Conservation (phyloP, 176 grass and related monocot species). For the Ensete glaucum region DNA sequence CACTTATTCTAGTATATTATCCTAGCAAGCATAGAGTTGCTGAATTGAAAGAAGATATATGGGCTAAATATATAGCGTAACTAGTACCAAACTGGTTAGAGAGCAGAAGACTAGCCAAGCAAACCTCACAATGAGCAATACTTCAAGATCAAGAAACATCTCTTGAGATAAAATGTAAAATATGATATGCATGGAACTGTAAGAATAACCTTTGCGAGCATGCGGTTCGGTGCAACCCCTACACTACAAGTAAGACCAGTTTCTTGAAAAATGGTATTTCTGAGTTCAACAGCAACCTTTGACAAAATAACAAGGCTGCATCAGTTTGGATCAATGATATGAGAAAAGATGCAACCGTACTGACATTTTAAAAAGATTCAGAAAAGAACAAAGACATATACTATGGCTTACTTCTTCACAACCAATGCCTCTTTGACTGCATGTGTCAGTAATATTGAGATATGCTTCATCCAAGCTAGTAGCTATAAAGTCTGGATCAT, state of each 20-base stretch:
- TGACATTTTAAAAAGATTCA: background rate
- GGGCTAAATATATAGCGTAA: background rate
- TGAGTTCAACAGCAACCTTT: constrained; percentile 84
- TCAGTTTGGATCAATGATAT: constrained; percentile 1
- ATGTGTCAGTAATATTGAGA: constrained; percentile 60
- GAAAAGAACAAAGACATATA: background rate
- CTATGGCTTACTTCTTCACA: constrained; percentile 50
- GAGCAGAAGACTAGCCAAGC: background rate
- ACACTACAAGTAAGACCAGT: constrained; percentile 95
- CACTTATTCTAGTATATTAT: background rate
- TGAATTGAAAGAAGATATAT: background rate
- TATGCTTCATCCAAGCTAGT: constrained; percentile 93
- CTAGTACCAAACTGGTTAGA: background rate
- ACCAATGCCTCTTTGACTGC: constrained; percentile 54
- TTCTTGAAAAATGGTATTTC: constrained; percentile 57
- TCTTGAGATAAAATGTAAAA: background rate
- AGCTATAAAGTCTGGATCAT: constrained; percentile 74
- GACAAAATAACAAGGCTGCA: constrained; percentile 12
- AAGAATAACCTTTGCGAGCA: constrained; percentile 74
- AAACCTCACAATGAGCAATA: background rate
- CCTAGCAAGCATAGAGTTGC: background rate
- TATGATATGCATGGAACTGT: background rate
- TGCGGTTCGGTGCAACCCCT: constrained; percentile 78
- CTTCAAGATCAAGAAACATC: background rate
- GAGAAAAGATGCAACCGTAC: background rate